phyloP scores from a whole-genome alignment of 2,329 filamentous ascomycete species.

The Cladosporium sp. region DNA sequence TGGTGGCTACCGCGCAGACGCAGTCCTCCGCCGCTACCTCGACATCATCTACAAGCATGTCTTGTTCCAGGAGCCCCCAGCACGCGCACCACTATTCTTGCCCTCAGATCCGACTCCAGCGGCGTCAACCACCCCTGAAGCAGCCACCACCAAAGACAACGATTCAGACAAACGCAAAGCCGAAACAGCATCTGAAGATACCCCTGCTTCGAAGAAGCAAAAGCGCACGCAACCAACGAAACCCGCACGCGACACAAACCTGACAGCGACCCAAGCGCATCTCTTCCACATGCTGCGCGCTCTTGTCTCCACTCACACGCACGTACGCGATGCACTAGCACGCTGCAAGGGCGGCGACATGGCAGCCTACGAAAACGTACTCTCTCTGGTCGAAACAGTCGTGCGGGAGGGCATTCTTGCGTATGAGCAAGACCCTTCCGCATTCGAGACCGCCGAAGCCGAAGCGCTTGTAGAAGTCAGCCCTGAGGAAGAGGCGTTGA shows the following conservation, averaged over 20 bases:
- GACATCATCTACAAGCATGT: constrained; percentile 85
- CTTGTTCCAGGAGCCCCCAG: constrained; percentile 65
- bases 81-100: constrained; percentile 72
- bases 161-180: constrained; percentile 31
- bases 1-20: constrained; percentile 87
- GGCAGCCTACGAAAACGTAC: constrained; percentile 72
- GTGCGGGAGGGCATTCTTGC: constrained; percentile 73
- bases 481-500: constrained; percentile 28
- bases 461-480: constrained; percentile 23
- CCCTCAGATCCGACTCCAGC: constrained; percentile 53
- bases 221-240: constrained; percentile 41
- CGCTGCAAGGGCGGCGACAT: constrained; percentile 70
- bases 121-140: constrained; percentile 28
- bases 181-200: constrained; percentile 25
- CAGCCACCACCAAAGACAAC: not conserved
- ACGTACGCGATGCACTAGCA: constrained; percentile 84
- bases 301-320: constrained; percentile 75
- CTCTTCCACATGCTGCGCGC: constrained; percentile 88
- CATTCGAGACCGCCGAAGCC: constrained; percentile 38
- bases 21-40: constrained; percentile 82
- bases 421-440: constrained; percentile 53
- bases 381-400: constrained; percentile 72
- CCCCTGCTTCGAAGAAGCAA: constrained; percentile 54
- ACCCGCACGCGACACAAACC: constrained; percentile 54
- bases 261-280: constrained; percentile 83